Conservation (phyloP, 495 filamentous ascomycete genomes). For the Neurospora terricola region DNA sequence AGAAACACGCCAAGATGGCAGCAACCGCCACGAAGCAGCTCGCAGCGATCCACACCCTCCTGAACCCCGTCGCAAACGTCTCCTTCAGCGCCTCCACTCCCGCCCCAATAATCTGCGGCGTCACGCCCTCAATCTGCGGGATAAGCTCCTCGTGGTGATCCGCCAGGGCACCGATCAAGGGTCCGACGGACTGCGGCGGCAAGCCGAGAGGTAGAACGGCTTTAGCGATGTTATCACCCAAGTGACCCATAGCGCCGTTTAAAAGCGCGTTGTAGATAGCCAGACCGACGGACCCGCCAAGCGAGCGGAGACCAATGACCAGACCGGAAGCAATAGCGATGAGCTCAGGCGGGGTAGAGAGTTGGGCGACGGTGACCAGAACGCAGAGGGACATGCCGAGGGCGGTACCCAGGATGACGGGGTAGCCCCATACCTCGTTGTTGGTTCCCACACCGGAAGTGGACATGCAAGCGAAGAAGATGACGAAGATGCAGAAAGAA, state of each 20-base stretch:
- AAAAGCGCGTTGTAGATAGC: conserved; percentile 25
- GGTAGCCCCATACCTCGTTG: conserved; percentile 18
- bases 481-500: conserved; percentile 16
- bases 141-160: conserved; percentile 10
- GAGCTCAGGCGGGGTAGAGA: conserved; percentile 22
- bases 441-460: conserved; percentile 4
- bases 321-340: conserved; percentile 23
- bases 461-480: conserved; percentile 24
- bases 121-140: conserved; percentile 14
- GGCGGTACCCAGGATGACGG: conserved; percentile 20
- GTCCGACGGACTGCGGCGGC: not conserved
- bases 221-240: conserved; percentile 16
- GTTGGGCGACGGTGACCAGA: conserved; percentile 23
- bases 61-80: conserved; percentile 17
- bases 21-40: conserved; percentile 16
- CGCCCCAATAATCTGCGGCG: conserved; percentile 13
- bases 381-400: conserved; percentile 18
- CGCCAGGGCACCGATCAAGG: conserved; percentile 12
- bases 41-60: conserved; percentile 21
- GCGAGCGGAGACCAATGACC: conserved; percentile 21
- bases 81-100: conserved; percentile 11
- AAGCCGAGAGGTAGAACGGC: conserved; percentile 18
- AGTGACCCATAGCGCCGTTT: conserved; percentile 5
- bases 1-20: conserved; percentile 6
- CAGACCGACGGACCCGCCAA: conserved; percentile 24